Base-by-base conservation (phyloP, 2,329 filamentous ascomycete species). In the Trichoderma arundinaceum region DNA sequence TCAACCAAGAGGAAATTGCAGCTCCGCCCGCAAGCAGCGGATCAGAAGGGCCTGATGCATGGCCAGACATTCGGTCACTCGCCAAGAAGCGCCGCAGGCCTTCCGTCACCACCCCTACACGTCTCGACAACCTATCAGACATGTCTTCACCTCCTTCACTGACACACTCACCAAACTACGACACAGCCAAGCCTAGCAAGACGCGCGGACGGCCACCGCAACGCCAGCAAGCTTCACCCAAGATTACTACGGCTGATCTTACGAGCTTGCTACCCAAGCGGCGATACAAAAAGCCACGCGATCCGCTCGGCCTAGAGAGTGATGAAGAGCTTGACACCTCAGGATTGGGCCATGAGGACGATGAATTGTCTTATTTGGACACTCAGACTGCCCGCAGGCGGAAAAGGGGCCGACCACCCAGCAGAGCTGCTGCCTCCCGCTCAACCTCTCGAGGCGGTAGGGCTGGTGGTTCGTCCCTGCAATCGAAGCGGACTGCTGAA, bases 111-210 rank as follows among this genome's bases (percentile, higher is more conserved):
- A 80, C 79, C 0, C 79, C 80, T 7, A 66, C 75, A 17, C 74
- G 74, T 7, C 73, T 79, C 28, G 79, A 79, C 51, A 76, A 80
- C 67, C 69, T 78, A n/a, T 87, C 84, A 0, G 82, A 86, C 52
- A 77, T 86, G 10, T 89, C 88, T 1, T 89, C 87, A 2, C 88
- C 87, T 0, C 88, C 88, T 0, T 89, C 88, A 0, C 78, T 90
- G 4, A 90, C 87, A 4, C 87, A 90, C 71, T 90, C 88, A 0
- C 88, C 88, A 38, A 89, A 89, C 70, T 82, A 80, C 67, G 74
- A 76, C 1, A 68, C 70, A 15, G 65, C 68, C 12, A 74, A 69
- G 53, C 69, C 70, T 19, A 69, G 67, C 54, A 68, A 79, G 68
- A 73, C 74, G 1, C 76, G 78, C 15, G 66, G 35, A 71, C 75